Percentiles rank a stretch among this genome's conserved stretches.
phyloP scores from a whole-genome alignment of 176 grass and related monocot species.

The Coix lacrymajobi region DNA sequence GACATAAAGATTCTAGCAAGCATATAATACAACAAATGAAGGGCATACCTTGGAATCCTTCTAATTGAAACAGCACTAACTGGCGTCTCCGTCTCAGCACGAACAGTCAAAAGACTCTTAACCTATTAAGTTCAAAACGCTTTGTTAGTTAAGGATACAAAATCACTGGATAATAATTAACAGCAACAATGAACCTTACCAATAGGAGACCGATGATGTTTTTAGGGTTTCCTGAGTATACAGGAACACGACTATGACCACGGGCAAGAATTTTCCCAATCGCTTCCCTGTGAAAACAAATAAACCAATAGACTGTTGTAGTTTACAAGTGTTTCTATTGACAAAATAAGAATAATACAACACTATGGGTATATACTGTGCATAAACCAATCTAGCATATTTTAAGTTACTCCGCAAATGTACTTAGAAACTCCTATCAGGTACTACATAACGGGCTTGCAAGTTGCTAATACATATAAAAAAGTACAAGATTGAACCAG shows the following conservation, averaged over 20 bases:
- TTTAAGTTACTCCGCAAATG: conserved; percentile 9
- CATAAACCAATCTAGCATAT: background rate
- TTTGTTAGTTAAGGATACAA: background rate
- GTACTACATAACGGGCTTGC: background rate
- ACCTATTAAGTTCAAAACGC: conserved; percentile 61
- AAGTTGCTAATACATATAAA: background rate
- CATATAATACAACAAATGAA: conserved; percentile 5
- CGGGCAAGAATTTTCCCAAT: conserved; percentile 99
- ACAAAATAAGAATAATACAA: background rate
- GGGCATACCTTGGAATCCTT: conserved; percentile 85
- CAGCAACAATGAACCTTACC: conserved; percentile 46
- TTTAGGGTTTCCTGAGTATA: conserved; percentile 84
- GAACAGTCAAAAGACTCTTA: conserved; percentile 99
- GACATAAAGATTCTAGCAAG: conserved; percentile 3
- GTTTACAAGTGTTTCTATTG: background rate
- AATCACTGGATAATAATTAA: background rate
- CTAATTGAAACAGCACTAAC: conserved; percentile 98
- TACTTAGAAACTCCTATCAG: background rate
- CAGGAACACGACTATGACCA: conserved; percentile 97
- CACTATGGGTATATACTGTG: background rate
- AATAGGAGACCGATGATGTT: conserved; percentile 97
- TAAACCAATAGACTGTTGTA: conserved; percentile 7
- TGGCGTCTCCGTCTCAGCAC: conserved; percentile 98
- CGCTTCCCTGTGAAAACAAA: conserved; percentile 72
- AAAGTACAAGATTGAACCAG: conserved; percentile 13